These are phyloP conservation scores for thale cress (Arabidopsis thaliana) DNA, from an alignment of 345 rosid genomes.

Conservation along the genomic window TAIR10.1 NC_003075.7:12222001-12222500, in stretches of 20 bases:
- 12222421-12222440: background rate
- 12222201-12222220: conserved; percentile 3
- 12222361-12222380: background rate
- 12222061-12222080: conserved; percentile 87
- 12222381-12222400: background rate
- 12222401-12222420: background rate
- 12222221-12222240: conserved; percentile 7
- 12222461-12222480: background rate
- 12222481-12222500: background rate
- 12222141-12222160: conserved; percentile 54
- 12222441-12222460: background rate
- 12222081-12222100: conserved; percentile 80
- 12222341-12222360: conserved; percentile 18
- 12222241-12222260: background rate
- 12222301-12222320: conserved; percentile 2
- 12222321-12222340: conserved; percentile 3
- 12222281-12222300: conserved; percentile 23
- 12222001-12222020: too few species aligned
- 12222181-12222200: conserved; percentile 3
- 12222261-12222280: background rate
- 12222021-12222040: background rate
- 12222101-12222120: conserved; percentile 70
- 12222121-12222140: conserved; percentile 79
- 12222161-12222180: conserved; percentile 19
- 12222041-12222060: conserved; percentile 43